Conservation (phyloP, 1,284 basidiomycete species). For the Fomes fomentarius region DNA sequence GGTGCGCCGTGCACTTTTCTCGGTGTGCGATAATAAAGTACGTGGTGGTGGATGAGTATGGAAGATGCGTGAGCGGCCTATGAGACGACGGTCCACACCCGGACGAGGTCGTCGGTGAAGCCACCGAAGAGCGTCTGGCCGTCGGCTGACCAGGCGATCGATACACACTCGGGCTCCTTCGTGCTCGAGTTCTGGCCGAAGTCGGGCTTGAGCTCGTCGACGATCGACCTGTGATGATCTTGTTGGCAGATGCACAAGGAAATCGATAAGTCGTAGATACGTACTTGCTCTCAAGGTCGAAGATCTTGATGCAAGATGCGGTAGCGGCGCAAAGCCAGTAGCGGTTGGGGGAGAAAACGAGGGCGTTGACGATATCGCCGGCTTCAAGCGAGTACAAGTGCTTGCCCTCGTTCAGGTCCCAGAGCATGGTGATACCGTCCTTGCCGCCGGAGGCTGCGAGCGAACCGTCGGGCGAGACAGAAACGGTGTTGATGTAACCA, state of each 20-base stretch:
- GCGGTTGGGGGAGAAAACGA: slow-evolving; percentile 99
- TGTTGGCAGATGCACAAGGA: slow-evolving; percentile 2
- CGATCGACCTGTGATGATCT: slow-evolving; percentile 77
- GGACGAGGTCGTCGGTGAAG: slow-evolving; percentile 90
- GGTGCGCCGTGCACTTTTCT: slow-evolving; percentile 26
- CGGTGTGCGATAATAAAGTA: slow-evolving; percentile 19
- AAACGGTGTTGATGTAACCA: slow-evolving; percentile 99
- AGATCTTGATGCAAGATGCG: slow-evolving; percentile 98
- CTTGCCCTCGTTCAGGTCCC: slow-evolving; percentile 99
- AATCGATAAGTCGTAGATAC: slow-evolving; percentile 46
- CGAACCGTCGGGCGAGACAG: slow-evolving; percentile 98
- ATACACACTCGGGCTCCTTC: slow-evolving; percentile 93
- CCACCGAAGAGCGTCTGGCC: slow-evolving; percentile 97
- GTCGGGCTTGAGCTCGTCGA: slow-evolving; percentile 97
- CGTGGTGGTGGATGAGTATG: too few relatives aligned
- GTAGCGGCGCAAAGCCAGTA: slow-evolving; percentile 99
- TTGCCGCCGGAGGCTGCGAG: slow-evolving; percentile 99
- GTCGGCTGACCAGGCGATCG: slow-evolving; percentile 98
- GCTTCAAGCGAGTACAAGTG: slow-evolving; percentile 99
- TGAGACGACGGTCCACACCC: slow-evolving; percentile 90
- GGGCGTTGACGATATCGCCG: slow-evolving; percentile 97
- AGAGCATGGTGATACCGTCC: slow-evolving; percentile 99
- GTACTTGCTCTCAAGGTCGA: slow-evolving; percentile 97
- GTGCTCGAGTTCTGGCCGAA: slow-evolving; percentile 82
- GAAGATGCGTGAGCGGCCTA: slow-evolving; percentile 36